Base-by-base conservation (phyloP, 192 early-diverging fungal genomes). In the Backusella tuberculispora region DNA sequence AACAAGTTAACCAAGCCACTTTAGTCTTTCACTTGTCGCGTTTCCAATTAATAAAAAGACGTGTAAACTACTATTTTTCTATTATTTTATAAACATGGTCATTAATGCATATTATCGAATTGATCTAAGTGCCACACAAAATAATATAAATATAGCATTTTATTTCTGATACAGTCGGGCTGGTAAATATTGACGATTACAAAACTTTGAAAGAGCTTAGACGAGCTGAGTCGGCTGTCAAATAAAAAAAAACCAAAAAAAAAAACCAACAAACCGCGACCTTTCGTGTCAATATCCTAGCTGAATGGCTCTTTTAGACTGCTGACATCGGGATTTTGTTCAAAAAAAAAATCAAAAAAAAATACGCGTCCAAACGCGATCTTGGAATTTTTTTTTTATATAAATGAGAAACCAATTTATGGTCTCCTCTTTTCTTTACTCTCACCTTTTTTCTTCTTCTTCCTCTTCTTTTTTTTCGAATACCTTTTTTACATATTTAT, bases 271-370 rank as follows among this genome's bases (percentile, higher is more conserved):
- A 53, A 53, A 24, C n/a, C 50, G 50, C 50, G 50, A 53, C 50
- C 50, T 53, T 53, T 53, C 50, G 50, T 53, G 50, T 53, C 50
- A 53, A 0, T 53, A n/a, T 21, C 17, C 19, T 53, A 21, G 50
- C 50, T 53, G 50, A 53, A 50, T 50, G 48, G 48, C 48, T 50
- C n/a, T 8, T 50, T 50, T 50, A n/a, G 47, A 48, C 47, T 48
- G 47, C 47, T 48, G 47, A 48, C 47, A 48, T 48, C 47, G 48
- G 48, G 19, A 50, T 50, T 50, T 50, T 50, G 29, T 34, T 34
- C 29, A 56, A 56, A 56, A 56, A 56, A 53, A 56, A 13, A 4
- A 12, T 21, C 21, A 56, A 26, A 24, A 56, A 56, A 24, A 21
- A 24, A 3, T 21, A 24, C 50, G 8, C 50, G 50, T 24, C 19